Evolutionary conservation across 2,329 filamentous ascomycete genomes (phyloP), one percentile per base, ranked within the genome.

Genomic region (Cladosporium sp.): DNA sequence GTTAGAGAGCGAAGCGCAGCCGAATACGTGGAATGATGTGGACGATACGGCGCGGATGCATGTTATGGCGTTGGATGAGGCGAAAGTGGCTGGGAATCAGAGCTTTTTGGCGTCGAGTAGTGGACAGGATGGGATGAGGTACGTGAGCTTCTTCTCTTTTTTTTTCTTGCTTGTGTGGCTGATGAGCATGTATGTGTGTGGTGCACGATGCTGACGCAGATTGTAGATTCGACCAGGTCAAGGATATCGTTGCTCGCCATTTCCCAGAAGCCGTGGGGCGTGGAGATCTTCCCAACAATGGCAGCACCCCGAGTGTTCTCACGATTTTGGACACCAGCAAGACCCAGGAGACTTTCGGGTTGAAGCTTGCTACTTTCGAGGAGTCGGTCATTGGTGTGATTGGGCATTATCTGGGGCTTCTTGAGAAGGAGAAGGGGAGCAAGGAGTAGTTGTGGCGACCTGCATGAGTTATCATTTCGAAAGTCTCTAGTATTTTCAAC

Each of bases 1-100:
- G 3, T 55, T 57, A 4, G 51, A 61, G 15, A 57, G 47, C 15
- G 65, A 67, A 15, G 55, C 65, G 2, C 34, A 54, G 28, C 58
- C 59, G 11, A 65, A 21, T 12, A 34, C 12, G 15, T 54, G 58
- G n/a, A 58, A 59, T 4, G 26, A 59, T 38, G 30, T 75, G 8
- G 71, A 75, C 24, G 75, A 76, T 57, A 70, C 74, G 4, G 74
- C 74, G 5, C 65, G 66, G 15, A 59, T 71, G n/a, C 75, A 76
- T 59, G 68, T 77, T 2, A 52, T 26, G 49, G 21, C 49, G 11
- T 15, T 28, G 24, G 49, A 14, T 4, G 21, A 14, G 18, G 38
- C 15, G 18, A 44, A 18, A n/a, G 38, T n/a, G 15, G 15, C 38
- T 44, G 38, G 38, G 18, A 44, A 44, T 3, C 18, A 44, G 38